Evolutionary conservation across 495 filamentous ascomycete species (phyloP), one percentile per base, ranked within the genome.

Genomic region (Annulohypoxylon maeteangense): DNA sequence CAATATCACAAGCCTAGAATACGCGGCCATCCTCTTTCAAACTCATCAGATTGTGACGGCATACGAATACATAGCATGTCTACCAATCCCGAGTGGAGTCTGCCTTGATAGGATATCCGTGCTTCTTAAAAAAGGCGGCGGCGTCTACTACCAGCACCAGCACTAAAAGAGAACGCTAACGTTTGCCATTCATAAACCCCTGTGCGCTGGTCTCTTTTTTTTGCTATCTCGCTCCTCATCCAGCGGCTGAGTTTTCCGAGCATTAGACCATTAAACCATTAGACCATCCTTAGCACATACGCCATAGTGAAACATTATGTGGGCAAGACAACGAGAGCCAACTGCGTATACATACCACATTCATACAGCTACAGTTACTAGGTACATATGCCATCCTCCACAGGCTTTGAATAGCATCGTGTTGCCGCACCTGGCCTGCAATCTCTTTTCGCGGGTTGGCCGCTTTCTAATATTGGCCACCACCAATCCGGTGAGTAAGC

Each of bases 111-210:
- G 61, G 65, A 62, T 66, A 68, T 54, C 70, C 61, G 51, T 48
- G 55, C 42, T 73, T 66, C 65, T 8, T 47, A 54, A 45, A 65
- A 65, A 56, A 56, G 59, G 62, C 69, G 65, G 65, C 70, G 61
- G 65, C 70, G 70, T 73, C 62, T 62, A 65, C 48, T 23, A 55
- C 31, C 29, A 36, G 50, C 70, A 61, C 58, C 42, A 68, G 62
- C 65, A 64, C 70, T 66, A 69, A 69, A 62, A 54, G 61, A 56
- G 65, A 64, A 69, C 55, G 44, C 55, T 48, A 56, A 34, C 65
- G 40, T 68, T 56, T 65, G 32, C 59, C 34, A 61, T 67, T 45
- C 34, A 64, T 48, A 44, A 65, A 57, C 36, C 67, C 59, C 29
- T 67, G 55, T 38, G 44, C 25, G n/a, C 29, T 34, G 27, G 18